Percentiles rank a stretch among this genome's conserved stretches.
phyloP scores from a whole-genome alignment of 2,329 filamentous ascomycete species.

The Botrytis pseudocinerea region DNA sequence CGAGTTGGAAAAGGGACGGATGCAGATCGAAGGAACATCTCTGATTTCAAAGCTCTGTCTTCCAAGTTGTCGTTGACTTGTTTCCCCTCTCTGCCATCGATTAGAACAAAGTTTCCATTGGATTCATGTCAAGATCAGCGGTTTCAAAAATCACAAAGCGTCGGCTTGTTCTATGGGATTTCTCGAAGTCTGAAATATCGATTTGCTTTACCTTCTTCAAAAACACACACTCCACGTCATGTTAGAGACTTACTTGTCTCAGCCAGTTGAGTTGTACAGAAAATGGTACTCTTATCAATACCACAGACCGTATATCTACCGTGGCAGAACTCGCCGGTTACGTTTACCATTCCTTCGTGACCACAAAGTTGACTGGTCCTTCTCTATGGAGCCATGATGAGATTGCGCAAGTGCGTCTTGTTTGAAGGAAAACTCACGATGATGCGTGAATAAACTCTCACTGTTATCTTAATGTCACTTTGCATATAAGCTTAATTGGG shows the following conservation, averaged over 20 bases:
- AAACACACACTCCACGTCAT: neutral
- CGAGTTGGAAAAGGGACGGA: neutral
- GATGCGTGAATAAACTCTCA: accelerated
- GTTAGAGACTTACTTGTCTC: neutral
- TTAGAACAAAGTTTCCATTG: accelerated
- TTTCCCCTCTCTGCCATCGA: neutral
- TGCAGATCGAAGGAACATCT: neutral
- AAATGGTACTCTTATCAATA: neutral
- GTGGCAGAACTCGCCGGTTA: neutral
- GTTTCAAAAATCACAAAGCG: neutral
- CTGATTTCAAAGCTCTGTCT: neutral
- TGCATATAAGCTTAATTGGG: neutral
- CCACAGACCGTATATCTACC: neutral
- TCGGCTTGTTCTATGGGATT: neutral
- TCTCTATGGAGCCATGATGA: neutral
- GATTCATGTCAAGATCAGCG: neutral
- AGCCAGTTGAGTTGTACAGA: neutral
- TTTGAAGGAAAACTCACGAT: neutral
- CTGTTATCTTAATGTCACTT: neutral
- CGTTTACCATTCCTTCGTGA: neutral
- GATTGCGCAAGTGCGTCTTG: neutral
- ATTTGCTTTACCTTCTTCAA: neutral
- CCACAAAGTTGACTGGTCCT: neutral
- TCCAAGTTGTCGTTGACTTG: neutral
- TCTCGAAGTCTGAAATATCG: neutral